Percentiles rank a stretch among this genome's conserved stretches.
These are phyloP conservation scores for Verticillium isaacii DNA, from an alignment of 2,329 filamentous ascomycete species.

Conservation along the genomic window DNA sequence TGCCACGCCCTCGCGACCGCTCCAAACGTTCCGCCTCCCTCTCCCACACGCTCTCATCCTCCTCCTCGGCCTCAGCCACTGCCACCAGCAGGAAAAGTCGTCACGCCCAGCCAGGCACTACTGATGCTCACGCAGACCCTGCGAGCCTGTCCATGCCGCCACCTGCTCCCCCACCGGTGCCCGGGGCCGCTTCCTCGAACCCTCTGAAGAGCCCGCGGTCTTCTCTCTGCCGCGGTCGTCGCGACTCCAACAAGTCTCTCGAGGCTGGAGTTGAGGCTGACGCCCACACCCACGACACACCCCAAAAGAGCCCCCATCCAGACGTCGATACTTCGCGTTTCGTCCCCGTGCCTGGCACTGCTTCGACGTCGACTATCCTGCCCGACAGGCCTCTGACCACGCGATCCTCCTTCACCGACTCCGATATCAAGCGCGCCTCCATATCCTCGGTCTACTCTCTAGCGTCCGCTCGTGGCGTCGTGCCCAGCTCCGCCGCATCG, in stretches of 20 bases:
- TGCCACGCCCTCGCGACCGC: constrained; percentile 7
- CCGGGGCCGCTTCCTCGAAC: constrained; percentile 19
- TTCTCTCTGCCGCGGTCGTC: constrained; percentile 34
- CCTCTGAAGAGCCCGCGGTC: constrained; percentile 37
- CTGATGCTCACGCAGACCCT: constrained; percentile 51
- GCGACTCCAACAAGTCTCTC: constrained; percentile 34
- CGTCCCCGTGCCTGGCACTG: constrained; percentile 12
- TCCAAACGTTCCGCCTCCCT: constrained; percentile 21
- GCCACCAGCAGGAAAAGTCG: constrained; percentile 48
- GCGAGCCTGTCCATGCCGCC: constrained; percentile 63
- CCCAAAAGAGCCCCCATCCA: not conserved
- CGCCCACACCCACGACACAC: constrained; percentile 30
- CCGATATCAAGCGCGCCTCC: constrained; percentile 62
- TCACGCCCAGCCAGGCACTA: constrained; percentile 55
- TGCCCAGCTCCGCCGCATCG: constrained; percentile 46
- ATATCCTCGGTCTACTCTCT: constrained; percentile 70
- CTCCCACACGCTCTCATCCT: constrained; percentile 39
- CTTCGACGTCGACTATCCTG: constrained; percentile 16
- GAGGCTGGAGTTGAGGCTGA: constrained; percentile 32
- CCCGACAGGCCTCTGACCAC: constrained; percentile 33
- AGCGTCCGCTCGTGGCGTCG: constrained; percentile 51
- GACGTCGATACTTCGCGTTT: not conserved
- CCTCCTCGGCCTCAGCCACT: constrained; percentile 27
- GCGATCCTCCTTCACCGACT: constrained; percentile 44
- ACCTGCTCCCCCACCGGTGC: constrained; percentile 18